phyloP scores from a whole-genome alignment of 371 early-diverging fungal species.

The Haplosporangium sp. region DNA sequence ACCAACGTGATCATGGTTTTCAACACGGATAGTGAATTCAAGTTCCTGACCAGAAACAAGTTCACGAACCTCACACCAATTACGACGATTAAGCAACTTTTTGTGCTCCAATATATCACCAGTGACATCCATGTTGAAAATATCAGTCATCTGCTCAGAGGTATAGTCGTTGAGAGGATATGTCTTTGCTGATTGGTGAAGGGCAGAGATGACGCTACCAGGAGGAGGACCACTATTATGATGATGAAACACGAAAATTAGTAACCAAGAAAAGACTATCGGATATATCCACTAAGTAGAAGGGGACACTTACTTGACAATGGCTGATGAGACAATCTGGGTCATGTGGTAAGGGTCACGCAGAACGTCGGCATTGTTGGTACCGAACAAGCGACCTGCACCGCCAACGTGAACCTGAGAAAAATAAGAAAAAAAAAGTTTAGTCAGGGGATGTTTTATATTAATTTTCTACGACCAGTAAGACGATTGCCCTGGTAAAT shows the following conservation, averaged over 20 bases:
- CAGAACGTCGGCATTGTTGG: constrained; percentile 62
- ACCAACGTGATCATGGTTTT: constrained; percentile 40
- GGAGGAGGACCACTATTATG: constrained; percentile 53
- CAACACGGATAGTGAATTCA: constrained; percentile 43
- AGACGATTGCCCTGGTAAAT: not conserved
- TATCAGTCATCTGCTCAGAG: constrained; percentile 60
- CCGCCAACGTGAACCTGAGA: constrained; percentile 82
- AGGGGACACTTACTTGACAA: constrained; percentile 38
- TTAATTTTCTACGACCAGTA: not conserved
- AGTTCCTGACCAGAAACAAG: constrained; percentile 1
- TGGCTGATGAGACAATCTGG: constrained; percentile 81
- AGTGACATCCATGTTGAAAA: constrained; percentile 63
- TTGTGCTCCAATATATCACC: constrained; percentile 49
- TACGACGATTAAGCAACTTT: constrained; percentile 60
- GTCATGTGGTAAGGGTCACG: constrained; percentile 78
- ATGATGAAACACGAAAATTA: too few relatives aligned
- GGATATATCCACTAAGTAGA: too few relatives aligned
- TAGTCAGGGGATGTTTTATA: not conserved
- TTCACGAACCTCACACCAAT: constrained; percentile 56
- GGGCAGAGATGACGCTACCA: constrained; percentile 43
- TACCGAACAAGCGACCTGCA: constrained; percentile 68
- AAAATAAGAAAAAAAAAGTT: not conserved
- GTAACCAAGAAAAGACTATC: too few relatives aligned
- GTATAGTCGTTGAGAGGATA: constrained; percentile 57
- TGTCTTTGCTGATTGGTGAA: constrained; percentile 44